These are phyloP conservation scores for Sutorius australiensis DNA, from an alignment of 768 basidiomycete genomes.

Conservation along the genomic window DNA sequence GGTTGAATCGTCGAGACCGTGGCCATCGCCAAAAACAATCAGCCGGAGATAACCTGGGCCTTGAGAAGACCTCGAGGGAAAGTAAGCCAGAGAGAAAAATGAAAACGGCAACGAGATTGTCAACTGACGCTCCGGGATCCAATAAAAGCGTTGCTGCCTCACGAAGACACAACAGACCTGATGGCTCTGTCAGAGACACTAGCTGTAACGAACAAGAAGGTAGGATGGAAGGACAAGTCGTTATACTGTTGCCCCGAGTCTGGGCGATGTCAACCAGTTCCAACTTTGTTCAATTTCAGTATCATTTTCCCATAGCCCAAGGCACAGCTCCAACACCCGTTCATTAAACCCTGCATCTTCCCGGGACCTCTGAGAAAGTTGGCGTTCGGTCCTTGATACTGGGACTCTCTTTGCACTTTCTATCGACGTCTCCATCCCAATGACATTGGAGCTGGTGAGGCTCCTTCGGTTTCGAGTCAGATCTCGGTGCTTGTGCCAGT, in stretches of 20 bases:
- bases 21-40: constrained; percentile 28
- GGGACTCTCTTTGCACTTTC: too few relatives aligned
- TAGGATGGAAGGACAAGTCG: constrained; percentile 5
- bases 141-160: background rate
- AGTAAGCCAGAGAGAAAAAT: constrained; percentile 4
- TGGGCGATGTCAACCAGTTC: constrained; percentile 15
- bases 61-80: constrained; percentile 14
- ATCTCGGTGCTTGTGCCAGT: background rate
- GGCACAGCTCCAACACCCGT: background rate
- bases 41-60: constrained; percentile 19
- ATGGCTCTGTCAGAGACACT: background rate
- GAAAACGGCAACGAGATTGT: constrained; percentile 6
- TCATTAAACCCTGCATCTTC: too few relatives aligned
- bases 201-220: background rate
- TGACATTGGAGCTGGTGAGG: too few relatives aligned
- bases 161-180: background rate
- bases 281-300: constrained; percentile 19
- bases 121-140: background rate
- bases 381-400: background rate
- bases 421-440: too few relatives aligned
- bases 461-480: background rate
- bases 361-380: too few relatives aligned
- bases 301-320: constrained; percentile 20
- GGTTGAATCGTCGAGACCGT: constrained; percentile 53
- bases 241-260: constrained; percentile 2